Conservation (phyloP, 176 grass and related monocot species). For the Microstegium vimineum region DNA sequence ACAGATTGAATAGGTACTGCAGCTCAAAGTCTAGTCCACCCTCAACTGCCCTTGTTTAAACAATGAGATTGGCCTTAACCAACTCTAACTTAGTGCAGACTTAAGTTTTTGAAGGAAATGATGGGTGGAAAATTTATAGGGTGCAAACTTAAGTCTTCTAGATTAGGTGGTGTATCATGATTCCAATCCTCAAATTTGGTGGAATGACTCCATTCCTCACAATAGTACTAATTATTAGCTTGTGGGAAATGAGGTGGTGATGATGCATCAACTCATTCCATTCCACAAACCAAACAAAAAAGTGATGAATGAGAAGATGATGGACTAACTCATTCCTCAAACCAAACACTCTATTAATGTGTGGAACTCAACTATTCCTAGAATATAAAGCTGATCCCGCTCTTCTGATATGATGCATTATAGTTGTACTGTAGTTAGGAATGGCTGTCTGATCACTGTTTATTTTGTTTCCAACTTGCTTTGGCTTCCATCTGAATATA, state of each 20-base stretch:
- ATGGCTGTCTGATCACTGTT: not conserved
- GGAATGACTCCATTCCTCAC: too few relatives aligned
- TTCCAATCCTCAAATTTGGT: too few relatives aligned
- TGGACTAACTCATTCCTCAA: too few relatives aligned
- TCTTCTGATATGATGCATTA: not conserved
- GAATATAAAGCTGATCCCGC: not conserved
- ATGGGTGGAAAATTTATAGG: too few relatives aligned
- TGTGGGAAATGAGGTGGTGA: too few relatives aligned
- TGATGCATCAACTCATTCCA: too few relatives aligned
- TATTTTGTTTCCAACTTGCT: constrained; percentile 2
- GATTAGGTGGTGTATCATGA: too few relatives aligned
- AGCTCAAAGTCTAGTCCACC: not conserved
- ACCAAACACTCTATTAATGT: too few relatives aligned
- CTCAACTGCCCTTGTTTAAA: not conserved
- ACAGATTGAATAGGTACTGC: not conserved
- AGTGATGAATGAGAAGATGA: too few relatives aligned
- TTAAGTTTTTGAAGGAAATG: not conserved
- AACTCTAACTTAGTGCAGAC: not conserved
- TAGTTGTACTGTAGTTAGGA: not conserved
- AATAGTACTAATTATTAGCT: too few relatives aligned
- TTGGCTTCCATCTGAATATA: constrained; percentile 10
- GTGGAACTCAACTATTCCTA: not conserved
- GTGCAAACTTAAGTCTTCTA: too few relatives aligned
- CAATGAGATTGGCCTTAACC: not conserved
- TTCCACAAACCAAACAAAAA: too few relatives aligned